A percentile compares a stretch with the other conserved stretches of the same genome.
These are phyloP conservation scores for Colletotrichum shisoi DNA, from an alignment of 2,329 filamentous ascomycete genomes.

Conservation along the genomic window DNA sequence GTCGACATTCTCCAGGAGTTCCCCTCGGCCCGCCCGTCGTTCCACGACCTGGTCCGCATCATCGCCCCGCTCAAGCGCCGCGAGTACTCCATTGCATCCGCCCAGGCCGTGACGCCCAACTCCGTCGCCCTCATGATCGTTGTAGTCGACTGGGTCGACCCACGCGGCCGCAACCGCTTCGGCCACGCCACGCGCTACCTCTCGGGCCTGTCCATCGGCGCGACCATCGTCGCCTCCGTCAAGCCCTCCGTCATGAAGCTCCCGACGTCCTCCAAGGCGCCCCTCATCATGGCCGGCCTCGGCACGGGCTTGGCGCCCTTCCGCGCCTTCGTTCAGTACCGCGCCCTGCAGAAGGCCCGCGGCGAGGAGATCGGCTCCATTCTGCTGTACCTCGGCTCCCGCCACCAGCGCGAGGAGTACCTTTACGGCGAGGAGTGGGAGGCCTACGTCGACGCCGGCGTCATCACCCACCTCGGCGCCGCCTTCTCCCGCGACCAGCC, in stretches of 20 bases:
- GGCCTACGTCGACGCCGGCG: conserved; percentile 92
- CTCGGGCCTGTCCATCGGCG: conserved; percentile 75
- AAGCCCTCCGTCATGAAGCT: conserved; percentile 99
- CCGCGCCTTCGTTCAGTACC: conserved; percentile 98
- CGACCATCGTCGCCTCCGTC: conserved; percentile 87
- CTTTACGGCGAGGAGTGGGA: conserved; percentile 99
- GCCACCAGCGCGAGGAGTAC: conserved; percentile 98
- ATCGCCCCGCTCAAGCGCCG: conserved; percentile 92
- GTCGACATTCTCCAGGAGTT: conserved; percentile 91
- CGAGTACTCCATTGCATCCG: conserved; percentile 99
- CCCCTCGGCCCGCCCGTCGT: conserved; percentile 83
- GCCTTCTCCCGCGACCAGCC: conserved; percentile 97
- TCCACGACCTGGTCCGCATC: conserved; percentile 88
- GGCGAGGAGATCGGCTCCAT: conserved; percentile 94
- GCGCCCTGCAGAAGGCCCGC: conserved; percentile 96
- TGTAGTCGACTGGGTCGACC: conserved; percentile 93
- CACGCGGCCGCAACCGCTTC: conserved; percentile 84
- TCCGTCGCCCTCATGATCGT: conserved; percentile 96
- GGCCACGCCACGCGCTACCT: conserved; percentile 95
- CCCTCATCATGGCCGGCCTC: conserved; percentile 98
- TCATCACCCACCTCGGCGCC: conserved; percentile 90
- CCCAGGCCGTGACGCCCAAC: conserved; percentile 89
- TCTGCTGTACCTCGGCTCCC: conserved; percentile 93
- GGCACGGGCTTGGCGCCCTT: conserved; percentile 98
- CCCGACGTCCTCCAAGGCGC: conserved; percentile 84